Evolutionary conservation across 2,329 filamentous ascomycete species (phyloP), one percentile per base, ranked within the genome.

Genomic region (Neurospora sp.): DNA sequence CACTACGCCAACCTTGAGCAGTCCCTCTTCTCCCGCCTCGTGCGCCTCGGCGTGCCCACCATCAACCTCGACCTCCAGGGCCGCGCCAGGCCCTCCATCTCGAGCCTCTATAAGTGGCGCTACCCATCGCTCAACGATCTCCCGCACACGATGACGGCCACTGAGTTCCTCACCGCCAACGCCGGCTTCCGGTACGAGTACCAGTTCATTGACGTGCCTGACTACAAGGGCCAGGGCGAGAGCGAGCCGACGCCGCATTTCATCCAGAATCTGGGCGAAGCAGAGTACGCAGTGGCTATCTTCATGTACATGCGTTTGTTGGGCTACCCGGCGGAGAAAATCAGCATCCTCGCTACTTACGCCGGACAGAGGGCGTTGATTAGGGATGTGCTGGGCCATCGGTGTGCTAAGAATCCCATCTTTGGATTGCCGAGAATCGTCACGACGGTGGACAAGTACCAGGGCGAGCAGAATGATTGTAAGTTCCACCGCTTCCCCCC

Each of bases 391-490:
- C 82, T 99, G 68, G 83, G 82, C 15, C 92, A 96, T 77, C 87
- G 96, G 70, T 99, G 96, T 80, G 90, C 89, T 43, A 91, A 88
- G 75, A 96, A 93, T 75, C 83, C 89, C 2, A 83, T 98, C 23
- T 99, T 99, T 80, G 94, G 95, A 8, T 82, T 97, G 79, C 96
- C 96, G 19, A 91, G 90, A 80, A 90, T 91, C 68, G 92, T 99
- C 37, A 94, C 92, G 3, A 99, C 96, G 5, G 95, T 99, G 73
- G 96, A 99, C 82, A 97, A 97, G 80, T 99, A 98, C 77, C 96
- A 99, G 82, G 96, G 96, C 79, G 96, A 99, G 83, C 96, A 99
- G 81, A 99, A 99, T 80, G 96, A 99, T 77, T 98, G 92, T 96
- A 85, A 85, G 91, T 88, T 6, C 39, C n/a, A 70, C 69, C 33